Conservation (phyloP, 78 protist genomes). For the Pigoraptor vietnamica region DNA sequence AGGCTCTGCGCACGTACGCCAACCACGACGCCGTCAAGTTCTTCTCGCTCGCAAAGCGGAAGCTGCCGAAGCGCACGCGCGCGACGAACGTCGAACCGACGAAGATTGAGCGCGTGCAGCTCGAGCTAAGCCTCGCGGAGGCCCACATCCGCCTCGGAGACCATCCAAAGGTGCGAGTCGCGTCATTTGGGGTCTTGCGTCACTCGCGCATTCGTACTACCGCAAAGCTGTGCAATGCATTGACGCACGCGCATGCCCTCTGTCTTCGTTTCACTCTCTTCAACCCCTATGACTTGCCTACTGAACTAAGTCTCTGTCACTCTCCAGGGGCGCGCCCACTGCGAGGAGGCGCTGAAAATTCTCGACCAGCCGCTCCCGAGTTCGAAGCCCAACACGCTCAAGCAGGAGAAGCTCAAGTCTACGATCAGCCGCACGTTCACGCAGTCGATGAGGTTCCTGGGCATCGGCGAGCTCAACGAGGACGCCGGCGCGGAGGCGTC, state of each 20-base stretch:
- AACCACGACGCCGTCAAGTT: not conserved
- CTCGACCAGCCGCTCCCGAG: not conserved
- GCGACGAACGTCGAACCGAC: not conserved
- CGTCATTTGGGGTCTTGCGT: too few species aligned
- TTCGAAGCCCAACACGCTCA: not conserved
- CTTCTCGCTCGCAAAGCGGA: not conserved
- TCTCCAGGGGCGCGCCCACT: too few species aligned
- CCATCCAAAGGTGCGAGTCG: not conserved
- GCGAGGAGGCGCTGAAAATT: not conserved
- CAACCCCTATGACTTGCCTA: too few species aligned
- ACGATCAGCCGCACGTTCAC: not conserved
- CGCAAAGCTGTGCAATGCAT: too few species aligned
- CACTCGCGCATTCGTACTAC: too few species aligned
- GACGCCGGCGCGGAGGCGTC: not conserved
- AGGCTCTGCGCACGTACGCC: not conserved
- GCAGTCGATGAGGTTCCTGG: not conserved
- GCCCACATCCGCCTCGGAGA: not conserved
- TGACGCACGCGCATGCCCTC: too few species aligned
- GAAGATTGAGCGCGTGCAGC: not conserved
- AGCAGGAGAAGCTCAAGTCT: not conserved
- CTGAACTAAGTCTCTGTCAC: too few species aligned
- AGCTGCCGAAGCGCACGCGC: not conserved
- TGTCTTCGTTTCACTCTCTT: too few species aligned
- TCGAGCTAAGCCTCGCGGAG: not conserved
- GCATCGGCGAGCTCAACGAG: not conserved